Evolutionary conservation across 2,329 filamentous ascomycete species (phyloP).

Genomic region (Paramyrothecium sp.): DNA sequence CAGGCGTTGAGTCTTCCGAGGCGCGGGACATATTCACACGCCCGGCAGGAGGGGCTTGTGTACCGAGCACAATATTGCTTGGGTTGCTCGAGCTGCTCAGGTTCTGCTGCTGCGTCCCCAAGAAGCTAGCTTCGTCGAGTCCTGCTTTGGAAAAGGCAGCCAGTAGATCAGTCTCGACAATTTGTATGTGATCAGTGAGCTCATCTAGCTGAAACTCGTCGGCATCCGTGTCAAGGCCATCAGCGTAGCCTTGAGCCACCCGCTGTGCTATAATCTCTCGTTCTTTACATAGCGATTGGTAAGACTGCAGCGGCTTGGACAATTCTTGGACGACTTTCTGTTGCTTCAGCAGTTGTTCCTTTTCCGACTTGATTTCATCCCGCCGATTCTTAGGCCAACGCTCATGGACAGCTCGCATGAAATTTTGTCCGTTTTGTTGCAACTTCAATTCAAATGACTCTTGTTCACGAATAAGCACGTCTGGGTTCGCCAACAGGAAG

Average conservation of each 20-base stretch:
- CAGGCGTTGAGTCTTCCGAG: slow-evolving; percentile 28
- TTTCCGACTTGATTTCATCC: slow-evolving; percentile 47
- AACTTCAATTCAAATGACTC: slow-evolving; percentile 39
- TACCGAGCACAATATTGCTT: slow-evolving; percentile 40
- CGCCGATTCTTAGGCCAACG: slow-evolving; percentile 44
- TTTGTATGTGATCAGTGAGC: slow-evolving; percentile 42
- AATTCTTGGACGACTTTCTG: slow-evolving; percentile 42
- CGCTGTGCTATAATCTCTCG: slow-evolving; percentile 44
- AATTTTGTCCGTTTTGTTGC: slow-evolving; percentile 46
- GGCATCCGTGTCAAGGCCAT: slow-evolving; percentile 49
- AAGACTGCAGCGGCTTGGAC: slow-evolving; percentile 37
- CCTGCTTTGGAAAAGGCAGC: slow-evolving; percentile 40
- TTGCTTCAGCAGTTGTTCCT: slow-evolving; percentile 44
- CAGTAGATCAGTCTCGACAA: slow-evolving; percentile 41
- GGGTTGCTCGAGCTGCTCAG: slow-evolving; percentile 9
- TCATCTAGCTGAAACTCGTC: slow-evolving; percentile 50
- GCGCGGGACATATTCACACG: slow-evolving; percentile 29
- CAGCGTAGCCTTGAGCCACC: slow-evolving; percentile 49
- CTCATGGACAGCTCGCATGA: slow-evolving; percentile 44
- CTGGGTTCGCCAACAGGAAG: slow-evolving; percentile 25
- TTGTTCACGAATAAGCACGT: slow-evolving; percentile 32
- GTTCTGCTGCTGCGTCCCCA: slow-evolving; percentile 22
- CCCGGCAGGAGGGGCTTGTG: slow-evolving; percentile 34
- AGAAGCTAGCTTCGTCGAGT: slow-evolving; percentile 39
- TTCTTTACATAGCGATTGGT: slow-evolving; percentile 38